Conservation (phyloP, 2,329 filamentous ascomycete species). For the Exutisphaerella laricina region DNA sequence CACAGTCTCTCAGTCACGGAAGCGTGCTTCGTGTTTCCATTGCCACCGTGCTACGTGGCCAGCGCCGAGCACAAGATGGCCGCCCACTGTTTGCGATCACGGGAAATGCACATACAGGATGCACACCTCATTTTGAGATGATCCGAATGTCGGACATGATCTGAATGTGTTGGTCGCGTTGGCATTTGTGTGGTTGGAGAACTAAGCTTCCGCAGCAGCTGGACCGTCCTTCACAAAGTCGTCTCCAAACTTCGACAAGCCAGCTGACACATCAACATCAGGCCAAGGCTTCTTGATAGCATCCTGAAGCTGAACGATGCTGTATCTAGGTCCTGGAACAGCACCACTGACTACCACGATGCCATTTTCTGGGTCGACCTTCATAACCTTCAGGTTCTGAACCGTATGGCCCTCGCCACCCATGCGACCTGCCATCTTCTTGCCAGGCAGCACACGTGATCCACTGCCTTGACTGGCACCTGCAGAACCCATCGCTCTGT, state of each 20-base stretch:
- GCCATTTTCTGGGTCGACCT: constrained; percentile 80
- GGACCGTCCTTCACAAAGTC: not conserved
- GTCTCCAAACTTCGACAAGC: constrained; percentile 7
- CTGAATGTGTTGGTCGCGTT: not conserved
- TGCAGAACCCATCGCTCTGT: constrained; percentile 84
- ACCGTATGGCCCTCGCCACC: constrained; percentile 81
- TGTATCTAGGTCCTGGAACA: constrained; percentile 82
- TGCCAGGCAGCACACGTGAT: constrained; percentile 86
- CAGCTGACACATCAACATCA: constrained; percentile 35
- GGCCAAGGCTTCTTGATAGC: constrained; percentile 82
- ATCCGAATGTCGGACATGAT: too few relatives aligned
- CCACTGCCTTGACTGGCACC: constrained; percentile 88
- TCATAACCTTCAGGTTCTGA: constrained; percentile 84
- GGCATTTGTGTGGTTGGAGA: not conserved
- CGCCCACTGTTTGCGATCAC: too few relatives aligned
- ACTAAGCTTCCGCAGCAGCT: constrained; percentile 4
- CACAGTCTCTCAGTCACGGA: too few relatives aligned
- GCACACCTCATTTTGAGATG: too few relatives aligned
- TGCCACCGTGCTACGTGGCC: too few relatives aligned
- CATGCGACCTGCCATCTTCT: constrained; percentile 98
- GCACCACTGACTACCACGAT: constrained; percentile 83
- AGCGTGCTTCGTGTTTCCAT: too few relatives aligned
- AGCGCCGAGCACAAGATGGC: too few relatives aligned
- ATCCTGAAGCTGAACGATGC: constrained; percentile 79
- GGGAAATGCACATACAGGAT: too few relatives aligned